Evolutionary conservation across 179 eudicot species (phyloP).

Genomic region (Heliamphora pulchella): DNA sequence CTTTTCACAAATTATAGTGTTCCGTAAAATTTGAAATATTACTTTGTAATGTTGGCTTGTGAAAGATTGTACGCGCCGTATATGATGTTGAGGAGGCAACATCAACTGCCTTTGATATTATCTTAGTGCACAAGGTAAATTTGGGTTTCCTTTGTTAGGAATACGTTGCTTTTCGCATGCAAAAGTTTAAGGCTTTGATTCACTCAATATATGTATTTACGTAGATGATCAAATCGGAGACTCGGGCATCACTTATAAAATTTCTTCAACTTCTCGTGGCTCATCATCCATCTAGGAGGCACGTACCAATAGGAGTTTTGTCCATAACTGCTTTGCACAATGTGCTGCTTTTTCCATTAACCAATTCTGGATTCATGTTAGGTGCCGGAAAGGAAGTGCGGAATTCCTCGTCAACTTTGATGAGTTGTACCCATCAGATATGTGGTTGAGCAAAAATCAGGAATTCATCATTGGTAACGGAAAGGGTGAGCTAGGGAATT

Average conservation of each 20-base stretch:
- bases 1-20: not conserved
- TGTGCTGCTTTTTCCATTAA: constrained; percentile 11
- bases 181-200: constrained; percentile 9
- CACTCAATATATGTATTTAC: constrained; percentile 8
- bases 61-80: constrained; percentile 71
- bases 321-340: not conserved
- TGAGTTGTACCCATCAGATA: constrained; percentile 53
- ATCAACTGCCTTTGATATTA: constrained; percentile 66
- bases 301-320: constrained; percentile 14
- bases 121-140: constrained; percentile 67
- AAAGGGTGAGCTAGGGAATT: constrained; percentile 33
- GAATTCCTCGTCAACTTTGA: constrained; percentile 83
- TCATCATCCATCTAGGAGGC: constrained; percentile 95
- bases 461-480: constrained; percentile 33
- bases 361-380: constrained; percentile 23
- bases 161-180: not conserved
- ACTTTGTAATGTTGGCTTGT: constrained; percentile 18
- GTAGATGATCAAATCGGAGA: constrained; percentile 83
- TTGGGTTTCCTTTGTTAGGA: constrained; percentile 8
- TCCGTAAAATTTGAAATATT: not conserved
- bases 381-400: constrained; percentile 96
- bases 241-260: constrained; percentile 66
- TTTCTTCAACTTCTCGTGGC: constrained; percentile 86
- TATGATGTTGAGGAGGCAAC: constrained; percentile 96
- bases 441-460: constrained; percentile 34